Conservation (phyloP, 768 basidiomycete species). For the Cytidiella melzeri region DNA sequence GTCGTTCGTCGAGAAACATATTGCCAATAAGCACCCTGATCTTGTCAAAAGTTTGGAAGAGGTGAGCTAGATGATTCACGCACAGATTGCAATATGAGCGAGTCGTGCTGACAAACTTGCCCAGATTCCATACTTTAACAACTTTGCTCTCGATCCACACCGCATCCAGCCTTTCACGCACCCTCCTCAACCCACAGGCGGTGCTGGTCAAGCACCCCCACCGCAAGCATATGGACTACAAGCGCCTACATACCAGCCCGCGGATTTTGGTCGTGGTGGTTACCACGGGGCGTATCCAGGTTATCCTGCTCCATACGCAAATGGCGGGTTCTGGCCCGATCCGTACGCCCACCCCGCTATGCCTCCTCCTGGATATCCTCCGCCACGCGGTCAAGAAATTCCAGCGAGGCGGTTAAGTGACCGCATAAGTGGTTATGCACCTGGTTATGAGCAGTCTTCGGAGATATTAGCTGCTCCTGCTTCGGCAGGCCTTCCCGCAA, state of each 20-base stretch:
- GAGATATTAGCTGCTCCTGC: constrained; percentile 41
- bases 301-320: constrained; percentile 35
- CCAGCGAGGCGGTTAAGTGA: constrained; percentile 67
- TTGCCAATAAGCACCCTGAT: constrained; percentile 90
- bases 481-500: constrained; percentile 73
- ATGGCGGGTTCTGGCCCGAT: constrained; percentile 36
- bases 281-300: constrained; percentile 33
- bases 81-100: too few species aligned
- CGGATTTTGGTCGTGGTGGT: constrained; percentile 33
- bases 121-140: constrained; percentile 88
- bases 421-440: constrained; percentile 73
- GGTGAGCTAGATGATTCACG: too few species aligned
- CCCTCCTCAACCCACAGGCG: constrained; percentile 59
- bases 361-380: constrained; percentile 33
- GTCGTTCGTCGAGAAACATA: constrained; percentile 96
- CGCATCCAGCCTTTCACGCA: constrained; percentile 83
- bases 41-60: constrained; percentile 79
- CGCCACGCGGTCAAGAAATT: constrained; percentile 54
- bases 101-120: background rate
- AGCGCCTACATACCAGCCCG: constrained; percentile 35
- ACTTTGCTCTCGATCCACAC: constrained; percentile 94
- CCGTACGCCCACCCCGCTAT: constrained; percentile 38
- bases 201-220: constrained; percentile 61
- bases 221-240: constrained; percentile 84
- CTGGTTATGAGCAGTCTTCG: constrained; percentile 35